Percentiles rank a stretch among this genome's conserved stretches.
Evolutionary conservation across 192 early-diverging fungal genomes (phyloP).

Genomic region (Dissophora globulifera): DNA sequence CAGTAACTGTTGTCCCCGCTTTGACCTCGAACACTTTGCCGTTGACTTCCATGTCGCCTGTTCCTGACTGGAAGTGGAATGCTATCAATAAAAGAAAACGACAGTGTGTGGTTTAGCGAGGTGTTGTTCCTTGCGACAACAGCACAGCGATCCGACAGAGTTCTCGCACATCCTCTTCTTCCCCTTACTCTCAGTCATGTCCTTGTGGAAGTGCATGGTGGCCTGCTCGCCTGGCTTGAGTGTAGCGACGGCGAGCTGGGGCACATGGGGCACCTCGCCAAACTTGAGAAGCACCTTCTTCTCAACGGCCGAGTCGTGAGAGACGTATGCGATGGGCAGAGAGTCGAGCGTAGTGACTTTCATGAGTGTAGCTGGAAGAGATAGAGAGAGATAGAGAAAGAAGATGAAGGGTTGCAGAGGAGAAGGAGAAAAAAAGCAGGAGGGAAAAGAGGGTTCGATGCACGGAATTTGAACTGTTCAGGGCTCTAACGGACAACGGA

Average conservation of each 20-base stretch:
- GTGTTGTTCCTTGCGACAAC: too few species aligned
- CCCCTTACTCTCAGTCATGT: constrained; percentile 54
- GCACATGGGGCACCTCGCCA: constrained; percentile 52
- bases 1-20: constrained; percentile 50
- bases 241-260: constrained; percentile 47
- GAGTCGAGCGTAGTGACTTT: constrained; percentile 29
- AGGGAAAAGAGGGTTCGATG: too few species aligned
- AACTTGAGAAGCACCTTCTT: constrained; percentile 49
- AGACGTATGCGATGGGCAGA: constrained; percentile 48
- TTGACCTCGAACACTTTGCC: constrained; percentile 43
- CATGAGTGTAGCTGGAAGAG: constrained; percentile 15
- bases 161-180: neutral
- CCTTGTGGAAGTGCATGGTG: constrained; percentile 40
- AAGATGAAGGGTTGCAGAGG: neutral
- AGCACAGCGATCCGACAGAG: too few species aligned
- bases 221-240: constrained; percentile 52
- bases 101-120: too few species aligned
- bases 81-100: constrained; percentile 4
- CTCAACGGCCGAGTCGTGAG: constrained; percentile 49
- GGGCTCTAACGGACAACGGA: too few species aligned
- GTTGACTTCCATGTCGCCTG: constrained; percentile 55
- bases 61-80: constrained; percentile 46
- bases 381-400: neutral
- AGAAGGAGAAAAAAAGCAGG: constrained; percentile 4
- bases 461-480: too few species aligned